Conservation (phyloP, 139 green algal genomes). For the Tetradesmus obliquus region DNA sequence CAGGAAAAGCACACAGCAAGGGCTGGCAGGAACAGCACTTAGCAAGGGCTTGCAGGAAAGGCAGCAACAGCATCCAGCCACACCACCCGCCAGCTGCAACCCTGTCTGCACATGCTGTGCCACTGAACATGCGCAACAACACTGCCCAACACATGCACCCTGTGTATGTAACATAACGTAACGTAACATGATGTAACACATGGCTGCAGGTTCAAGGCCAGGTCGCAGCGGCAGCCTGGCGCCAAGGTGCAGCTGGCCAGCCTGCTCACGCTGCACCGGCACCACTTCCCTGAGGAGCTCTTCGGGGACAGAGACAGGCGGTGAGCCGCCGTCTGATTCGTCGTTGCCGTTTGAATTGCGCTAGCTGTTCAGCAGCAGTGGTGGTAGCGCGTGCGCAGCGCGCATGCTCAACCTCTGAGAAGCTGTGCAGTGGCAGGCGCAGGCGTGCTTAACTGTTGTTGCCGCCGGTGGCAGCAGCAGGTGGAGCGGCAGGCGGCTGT, state of each 20-base stretch:
- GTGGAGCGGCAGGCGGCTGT: not conserved
- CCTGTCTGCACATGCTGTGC: no score
- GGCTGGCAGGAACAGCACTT: not conserved
- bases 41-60: not conserved
- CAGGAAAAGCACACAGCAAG: not conserved
- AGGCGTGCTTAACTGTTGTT: not conserved
- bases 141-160: no score
- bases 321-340: not conserved
- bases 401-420: not conserved
- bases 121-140: no score
- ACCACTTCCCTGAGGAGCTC: constrained; percentile 39
- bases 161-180: no score
- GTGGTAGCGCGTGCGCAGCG: no score
- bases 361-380: no score
- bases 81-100: no score
- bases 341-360: no score
- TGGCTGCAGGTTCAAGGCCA: not conserved
- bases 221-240: not conserved
- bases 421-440: not conserved
- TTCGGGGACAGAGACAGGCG: constrained; percentile 27
- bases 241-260: constrained; percentile 8
- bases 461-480: not conserved
- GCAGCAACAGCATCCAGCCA: not conserved
- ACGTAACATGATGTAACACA: no score
- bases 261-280: constrained; percentile 31